Conservation (phyloP, 2,329 filamentous ascomycete genomes). For the Periconia digitata region DNA sequence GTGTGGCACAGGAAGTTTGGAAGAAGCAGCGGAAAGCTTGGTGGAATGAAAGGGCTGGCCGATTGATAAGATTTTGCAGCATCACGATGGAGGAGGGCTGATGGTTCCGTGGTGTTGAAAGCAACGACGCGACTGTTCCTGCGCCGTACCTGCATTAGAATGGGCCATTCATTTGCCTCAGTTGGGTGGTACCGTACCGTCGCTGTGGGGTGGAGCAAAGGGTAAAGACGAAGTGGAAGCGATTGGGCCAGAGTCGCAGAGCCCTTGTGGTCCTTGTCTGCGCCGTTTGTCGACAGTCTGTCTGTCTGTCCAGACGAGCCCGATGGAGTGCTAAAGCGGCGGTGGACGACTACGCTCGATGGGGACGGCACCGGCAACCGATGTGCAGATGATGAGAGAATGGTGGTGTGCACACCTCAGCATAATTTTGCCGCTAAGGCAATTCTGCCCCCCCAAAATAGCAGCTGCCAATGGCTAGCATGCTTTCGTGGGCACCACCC, state of each 20-base stretch:
- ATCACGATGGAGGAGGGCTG: neutral
- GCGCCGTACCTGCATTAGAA: slow-evolving; percentile 46
- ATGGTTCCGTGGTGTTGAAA: slow-evolving; percentile 12
- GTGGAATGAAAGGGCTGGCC: too few species aligned
- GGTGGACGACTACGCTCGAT: slow-evolving; percentile 16
- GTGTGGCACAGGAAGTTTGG: too few species aligned
- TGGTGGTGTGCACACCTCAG: slow-evolving; percentile 29
- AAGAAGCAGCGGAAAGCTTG: too few species aligned
- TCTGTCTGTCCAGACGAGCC: too few species aligned
- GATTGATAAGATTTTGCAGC: too few species aligned
- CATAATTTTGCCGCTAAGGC: slow-evolving; percentile 31
- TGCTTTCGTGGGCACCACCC: slow-evolving; percentile 6
- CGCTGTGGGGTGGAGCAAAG: slow-evolving; percentile 28
- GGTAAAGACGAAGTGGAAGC: slow-evolving; percentile 14
- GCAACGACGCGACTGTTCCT: slow-evolving; percentile 37
- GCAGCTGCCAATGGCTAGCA: slow-evolving; percentile 15
- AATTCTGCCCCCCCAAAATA: slow-evolving; percentile 30
- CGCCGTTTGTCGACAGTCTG: slow-evolving; percentile 35
- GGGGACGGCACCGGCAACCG: slow-evolving; percentile 25
- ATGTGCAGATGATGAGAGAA: slow-evolving; percentile 28
- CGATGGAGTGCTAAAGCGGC: slow-evolving; percentile 28
- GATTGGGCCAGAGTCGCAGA: slow-evolving; percentile 26
- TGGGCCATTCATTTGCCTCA: slow-evolving; percentile 21
- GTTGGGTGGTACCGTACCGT: slow-evolving; percentile 20
- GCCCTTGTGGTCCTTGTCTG: slow-evolving; percentile 14